These are phyloP conservation scores for Aureoboletus auriporus DNA, from an alignment of 768 basidiomycete genomes.

Conservation along the genomic window DNA sequence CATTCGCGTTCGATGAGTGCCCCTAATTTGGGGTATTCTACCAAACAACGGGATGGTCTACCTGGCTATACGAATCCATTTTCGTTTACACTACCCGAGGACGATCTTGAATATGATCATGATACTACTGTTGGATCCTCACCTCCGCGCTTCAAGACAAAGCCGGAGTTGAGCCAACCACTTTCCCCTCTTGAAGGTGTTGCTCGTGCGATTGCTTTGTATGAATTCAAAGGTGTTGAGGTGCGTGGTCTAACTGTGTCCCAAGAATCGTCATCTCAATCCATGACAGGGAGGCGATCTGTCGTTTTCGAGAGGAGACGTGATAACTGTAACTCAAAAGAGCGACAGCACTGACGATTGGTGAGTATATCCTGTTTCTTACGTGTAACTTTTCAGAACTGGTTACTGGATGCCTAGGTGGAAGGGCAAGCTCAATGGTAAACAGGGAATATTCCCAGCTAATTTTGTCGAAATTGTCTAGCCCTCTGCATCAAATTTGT, in stretches of 20 bases:
- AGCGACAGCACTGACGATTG: constrained; percentile 74
- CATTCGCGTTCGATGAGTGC: constrained; percentile 35
- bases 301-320: constrained; percentile 71
- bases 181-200: constrained; percentile 56
- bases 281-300: constrained; percentile 63
- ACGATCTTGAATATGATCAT: constrained; percentile 12
- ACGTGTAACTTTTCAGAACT: neutral
- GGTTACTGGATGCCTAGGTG: constrained; percentile 46
- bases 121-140: constrained; percentile 9
- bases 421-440: constrained; percentile 62
- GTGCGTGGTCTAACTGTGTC: constrained; percentile 32
- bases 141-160: constrained; percentile 39
- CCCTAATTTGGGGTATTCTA: constrained; percentile 20
- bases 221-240: constrained; percentile 70
- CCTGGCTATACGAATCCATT: constrained; percentile 27
- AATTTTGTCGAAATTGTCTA: constrained; percentile 74
- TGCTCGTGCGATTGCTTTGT: constrained; percentile 70
- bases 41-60: constrained; percentile 1
- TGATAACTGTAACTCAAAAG: constrained; percentile 65
- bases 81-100: constrained; percentile 19
- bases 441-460: constrained; percentile 73
- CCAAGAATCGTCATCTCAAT: constrained; percentile 4
- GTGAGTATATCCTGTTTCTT: constrained; percentile 33
- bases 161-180: constrained; percentile 47
- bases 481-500: neutral